These are phyloP conservation scores for Senna tora DNA, from an alignment of 306 rosid genomes.

Conservation along the genomic window DNA sequence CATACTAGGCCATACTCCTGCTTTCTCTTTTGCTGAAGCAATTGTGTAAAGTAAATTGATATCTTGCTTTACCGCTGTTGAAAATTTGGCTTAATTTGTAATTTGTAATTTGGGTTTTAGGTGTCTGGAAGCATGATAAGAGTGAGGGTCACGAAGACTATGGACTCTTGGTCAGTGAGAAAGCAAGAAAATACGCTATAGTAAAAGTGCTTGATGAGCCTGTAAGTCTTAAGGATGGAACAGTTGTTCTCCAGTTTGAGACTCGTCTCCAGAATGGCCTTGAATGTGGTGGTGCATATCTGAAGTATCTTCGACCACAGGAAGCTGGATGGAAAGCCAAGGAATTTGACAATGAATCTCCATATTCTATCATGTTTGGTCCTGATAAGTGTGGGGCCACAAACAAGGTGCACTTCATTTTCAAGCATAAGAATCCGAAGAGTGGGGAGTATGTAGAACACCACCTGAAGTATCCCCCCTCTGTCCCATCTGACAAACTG, in stretches of 20 bases:
- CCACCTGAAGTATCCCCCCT: conserved; percentile 82
- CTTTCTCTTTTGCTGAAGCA: conserved; percentile 10
- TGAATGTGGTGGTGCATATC: conserved; percentile 97
- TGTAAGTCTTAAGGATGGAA: conserved; percentile 66
- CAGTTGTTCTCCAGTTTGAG: conserved; percentile 88
- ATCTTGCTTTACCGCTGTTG: background rate
- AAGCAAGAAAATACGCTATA: conserved; percentile 85
- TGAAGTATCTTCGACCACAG: conserved; percentile 88
- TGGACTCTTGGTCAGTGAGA: conserved; percentile 92
- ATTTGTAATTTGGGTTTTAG: conserved; percentile 44
- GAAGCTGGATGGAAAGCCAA: conserved; percentile 86
- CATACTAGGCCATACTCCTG: background rate
- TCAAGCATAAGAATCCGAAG: conserved; percentile 93
- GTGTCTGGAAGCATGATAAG: conserved; percentile 88
- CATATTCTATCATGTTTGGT: conserved; percentile 92
- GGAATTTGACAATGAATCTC: conserved; percentile 80
- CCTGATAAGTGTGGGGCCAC: conserved; percentile 96
- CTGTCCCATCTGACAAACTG: conserved; percentile 86
- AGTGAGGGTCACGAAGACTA: conserved; percentile 93
- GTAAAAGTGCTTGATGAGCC: conserved; percentile 72
- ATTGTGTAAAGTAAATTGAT: conserved; percentile 12
- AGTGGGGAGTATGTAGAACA: conserved; percentile 82
- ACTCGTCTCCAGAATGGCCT: conserved; percentile 87
- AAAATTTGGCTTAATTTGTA: background rate
- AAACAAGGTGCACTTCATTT: conserved; percentile 94